These are phyloP conservation scores for Zygotorulaspora sp. DNA, from an alignment of 805 yeast genomes.

Conservation along the genomic window DNA sequence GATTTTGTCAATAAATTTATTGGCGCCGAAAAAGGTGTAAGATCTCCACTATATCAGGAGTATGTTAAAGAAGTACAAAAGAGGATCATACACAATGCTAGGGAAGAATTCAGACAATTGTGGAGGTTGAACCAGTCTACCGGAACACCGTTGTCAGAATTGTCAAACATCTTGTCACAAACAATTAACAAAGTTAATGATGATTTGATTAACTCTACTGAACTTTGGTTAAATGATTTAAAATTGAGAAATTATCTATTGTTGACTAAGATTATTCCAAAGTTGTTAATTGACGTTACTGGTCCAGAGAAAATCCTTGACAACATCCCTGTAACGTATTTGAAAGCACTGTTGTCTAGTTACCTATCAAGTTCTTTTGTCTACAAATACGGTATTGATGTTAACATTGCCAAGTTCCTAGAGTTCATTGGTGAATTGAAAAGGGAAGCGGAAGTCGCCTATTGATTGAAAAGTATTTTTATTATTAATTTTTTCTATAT, in stretches of 20 bases:
- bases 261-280: slow-evolving; percentile 73
- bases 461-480: neutral
- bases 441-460: slow-evolving; percentile 32
- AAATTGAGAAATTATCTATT: slow-evolving; percentile 68
- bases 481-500: neutral
- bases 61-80: slow-evolving; percentile 82
- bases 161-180: slow-evolving; percentile 78
- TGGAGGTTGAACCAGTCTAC: slow-evolving; percentile 71
- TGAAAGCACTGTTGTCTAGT: slow-evolving; percentile 84
- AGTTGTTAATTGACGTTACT: slow-evolving; percentile 56
- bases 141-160: slow-evolving; percentile 55
- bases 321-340: slow-evolving; percentile 82
- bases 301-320: slow-evolving; percentile 63
- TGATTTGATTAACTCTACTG: slow-evolving; percentile 74
- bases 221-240: slow-evolving; percentile 78
- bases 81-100: slow-evolving; percentile 72
- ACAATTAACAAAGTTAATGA: slow-evolving; percentile 83
- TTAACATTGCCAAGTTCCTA: slow-evolving; percentile 74
- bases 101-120: slow-evolving; percentile 76
- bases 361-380: slow-evolving; percentile 81
- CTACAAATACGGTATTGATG: slow-evolving; percentile 68
- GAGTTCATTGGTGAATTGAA: slow-evolving; percentile 60
- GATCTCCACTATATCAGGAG: slow-evolving; percentile 71
- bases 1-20: slow-evolving; percentile 73
- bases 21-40: slow-evolving; percentile 45